Conservation (phyloP, 768 basidiomycete species). For the Cytidiella melzeri region DNA sequence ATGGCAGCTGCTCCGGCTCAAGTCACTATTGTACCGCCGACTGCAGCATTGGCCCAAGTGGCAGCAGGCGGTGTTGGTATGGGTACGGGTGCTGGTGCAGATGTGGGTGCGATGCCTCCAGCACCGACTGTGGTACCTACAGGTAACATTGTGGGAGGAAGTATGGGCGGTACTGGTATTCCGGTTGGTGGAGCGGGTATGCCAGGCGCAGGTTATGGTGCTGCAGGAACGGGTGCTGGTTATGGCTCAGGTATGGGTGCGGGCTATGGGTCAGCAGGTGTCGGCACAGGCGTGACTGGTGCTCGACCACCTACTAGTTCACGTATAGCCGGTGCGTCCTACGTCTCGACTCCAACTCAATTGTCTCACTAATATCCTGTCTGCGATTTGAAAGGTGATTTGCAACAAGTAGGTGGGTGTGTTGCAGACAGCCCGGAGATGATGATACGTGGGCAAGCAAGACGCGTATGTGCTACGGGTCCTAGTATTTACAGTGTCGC, state of each 20-base stretch:
- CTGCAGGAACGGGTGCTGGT: not conserved
- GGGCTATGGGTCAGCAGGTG: not conserved
- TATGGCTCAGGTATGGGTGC: not conserved
- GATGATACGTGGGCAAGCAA: not conserved
- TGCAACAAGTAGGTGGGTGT: not conserved
- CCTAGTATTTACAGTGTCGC: not conserved
- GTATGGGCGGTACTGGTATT: not conserved
- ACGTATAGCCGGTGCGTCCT: not conserved
- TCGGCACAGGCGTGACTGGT: not conserved
- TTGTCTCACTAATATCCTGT: not conserved
- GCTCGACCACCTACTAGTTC: not conserved
- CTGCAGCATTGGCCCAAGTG: too few relatives aligned
- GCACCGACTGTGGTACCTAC: not conserved
- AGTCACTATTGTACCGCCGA: too few relatives aligned
- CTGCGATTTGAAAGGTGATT: not conserved
- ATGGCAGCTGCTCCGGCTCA: too few relatives aligned
- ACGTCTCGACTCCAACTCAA: not conserved
- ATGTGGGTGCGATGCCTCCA: not conserved
- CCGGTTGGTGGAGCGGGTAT: not conserved
- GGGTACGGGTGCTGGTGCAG: not conserved
- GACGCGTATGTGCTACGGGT: not conserved
- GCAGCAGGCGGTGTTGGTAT: not conserved
- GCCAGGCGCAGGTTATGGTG: not conserved
- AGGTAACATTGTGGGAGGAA: not conserved
- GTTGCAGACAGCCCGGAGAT: not conserved